Evolutionary conservation across 495 filamentous ascomycete species (phyloP), one percentile per base, ranked within the genome.

Genomic region (Hypoxylon lenormandii): DNA sequence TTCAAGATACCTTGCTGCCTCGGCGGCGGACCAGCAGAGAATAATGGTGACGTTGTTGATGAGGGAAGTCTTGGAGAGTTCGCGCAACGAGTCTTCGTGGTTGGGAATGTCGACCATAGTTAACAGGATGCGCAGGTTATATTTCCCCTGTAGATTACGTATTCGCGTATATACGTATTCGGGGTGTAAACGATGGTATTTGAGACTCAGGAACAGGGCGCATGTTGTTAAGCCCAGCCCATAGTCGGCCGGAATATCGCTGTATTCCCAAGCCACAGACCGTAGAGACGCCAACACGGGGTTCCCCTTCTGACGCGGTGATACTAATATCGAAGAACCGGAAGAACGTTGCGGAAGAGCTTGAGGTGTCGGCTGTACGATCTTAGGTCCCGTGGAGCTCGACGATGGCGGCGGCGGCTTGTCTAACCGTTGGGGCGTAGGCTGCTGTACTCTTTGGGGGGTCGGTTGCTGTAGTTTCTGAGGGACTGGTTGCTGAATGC

Each of bases 121-220:
- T 22, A 98, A 83, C 2, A 98, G 77, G 22, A 98, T 83, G 7
- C 95, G 90, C 13, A 98, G 83, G 63, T 88, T 88, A 81, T 94
- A 97, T 75, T 91, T 92, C 15, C 89, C 89, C 19, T 88, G 88
- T 7, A 99, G 81, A 33, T 85, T 85, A 46, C 88, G 87, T 64
- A 99, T 92, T 59, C 95, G 92, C 19, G 89, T 91, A 83, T 97
- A 97, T 74, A 99, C 91, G 80, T 99, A 99, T 78, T 98, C 95
- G 1, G 95, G 95, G 77, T 99, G 96, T 47, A 97, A 80, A 10
- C 95, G 92, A 77, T 98, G 95, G 78, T 99, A 99, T 78, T 99
- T 99, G 30, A 99, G 84, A 22, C 90, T 94, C 13, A 98, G 84
- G 72, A 98, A 99, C 5, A 99, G 82, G 1, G 91, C 93, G 66